These are phyloP conservation scores for Mucor racemosus DNA, from an alignment of 371 early-diverging fungal genomes.

Conservation along the genomic window DNA sequence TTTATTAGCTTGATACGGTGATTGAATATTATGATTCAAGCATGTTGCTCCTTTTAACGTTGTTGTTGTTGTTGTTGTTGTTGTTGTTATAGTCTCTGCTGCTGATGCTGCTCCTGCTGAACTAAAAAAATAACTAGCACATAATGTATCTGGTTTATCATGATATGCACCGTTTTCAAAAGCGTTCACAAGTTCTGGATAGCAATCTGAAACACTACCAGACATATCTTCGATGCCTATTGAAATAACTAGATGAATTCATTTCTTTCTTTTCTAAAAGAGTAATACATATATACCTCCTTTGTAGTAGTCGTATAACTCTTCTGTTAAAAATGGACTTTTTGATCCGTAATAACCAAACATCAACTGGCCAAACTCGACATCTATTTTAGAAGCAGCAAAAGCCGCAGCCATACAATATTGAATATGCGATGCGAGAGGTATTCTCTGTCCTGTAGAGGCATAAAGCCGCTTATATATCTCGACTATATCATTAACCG, in stretches of 20 bases:
- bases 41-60: too few species aligned
- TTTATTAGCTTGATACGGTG: neutral
- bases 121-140: conserved; percentile 42
- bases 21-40: conserved; percentile 2
- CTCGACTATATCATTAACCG: conserved; percentile 71
- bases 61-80: too few species aligned
- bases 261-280: neutral
- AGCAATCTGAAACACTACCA: conserved; percentile 67
- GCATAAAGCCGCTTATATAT: conserved; percentile 67
- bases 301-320: conserved; percentile 70
- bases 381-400: conserved; percentile 69
- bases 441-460: conserved; percentile 17
- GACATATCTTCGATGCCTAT: conserved; percentile 68
- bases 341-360: conserved; percentile 54
- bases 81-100: too few species aligned
- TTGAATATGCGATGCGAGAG: conserved; percentile 43
- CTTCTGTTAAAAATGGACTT: conserved; percentile 76
- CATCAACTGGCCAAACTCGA: conserved; percentile 46
- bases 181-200: conserved; percentile 54
- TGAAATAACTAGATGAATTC: neutral
- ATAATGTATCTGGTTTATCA: conserved; percentile 26
- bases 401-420: conserved; percentile 70
- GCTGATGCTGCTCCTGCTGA: neutral
- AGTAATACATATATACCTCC: conserved; percentile 58
- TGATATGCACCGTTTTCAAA: conserved; percentile 49